phyloP scores from a whole-genome alignment of 192 early-diverging fungal genomes.

The Fimicolochytrium jonesii region DNA sequence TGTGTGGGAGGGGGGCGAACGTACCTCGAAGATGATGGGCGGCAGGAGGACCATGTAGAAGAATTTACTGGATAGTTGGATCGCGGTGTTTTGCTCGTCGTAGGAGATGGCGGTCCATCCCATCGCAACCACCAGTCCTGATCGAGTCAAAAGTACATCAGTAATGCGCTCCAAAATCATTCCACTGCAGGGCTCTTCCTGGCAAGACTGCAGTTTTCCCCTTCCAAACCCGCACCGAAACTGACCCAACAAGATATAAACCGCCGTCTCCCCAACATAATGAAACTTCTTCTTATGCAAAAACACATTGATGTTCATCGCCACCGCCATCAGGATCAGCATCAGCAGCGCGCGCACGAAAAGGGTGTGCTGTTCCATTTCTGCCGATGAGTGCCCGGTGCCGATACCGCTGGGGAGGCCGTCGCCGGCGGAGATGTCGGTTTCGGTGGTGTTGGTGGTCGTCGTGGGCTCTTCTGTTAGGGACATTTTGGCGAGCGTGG shows the following conservation, averaged over 20 bases:
- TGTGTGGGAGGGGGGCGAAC: not conserved
- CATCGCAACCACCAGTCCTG: slow-evolving; percentile 48
- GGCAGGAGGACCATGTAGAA: slow-evolving; percentile 62
- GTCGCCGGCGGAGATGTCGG: not conserved
- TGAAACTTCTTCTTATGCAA: slow-evolving; percentile 54
- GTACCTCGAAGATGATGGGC: slow-evolving; percentile 57
- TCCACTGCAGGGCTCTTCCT: not conserved
- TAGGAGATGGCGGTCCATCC: slow-evolving; percentile 47
- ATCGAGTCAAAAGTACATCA: too few relatives aligned
- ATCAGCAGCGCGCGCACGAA: slow-evolving; percentile 49
- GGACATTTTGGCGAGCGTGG: too few relatives aligned
- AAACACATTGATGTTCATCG: slow-evolving; percentile 49
- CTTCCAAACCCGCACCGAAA: not conserved
- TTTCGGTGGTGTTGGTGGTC: not conserved
- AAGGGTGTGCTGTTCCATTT: slow-evolving; percentile 27
- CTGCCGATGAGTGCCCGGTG: not conserved
- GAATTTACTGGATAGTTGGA: slow-evolving; percentile 50
- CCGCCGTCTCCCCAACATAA: slow-evolving; percentile 50
- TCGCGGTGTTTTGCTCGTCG: slow-evolving; percentile 39
- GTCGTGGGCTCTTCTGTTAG: not conserved
- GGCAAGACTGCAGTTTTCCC: not conserved
- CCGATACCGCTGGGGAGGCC: slow-evolving; percentile 14
- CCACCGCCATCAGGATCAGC: slow-evolving; percentile 46
- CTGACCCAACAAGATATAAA: slow-evolving; percentile 50
- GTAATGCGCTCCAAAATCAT: not conserved